Evolutionary conservation across 192 early-diverging fungal species (phyloP), one percentile per base, ranked within the genome.

Genomic region (Coemansia sp.): DNA sequence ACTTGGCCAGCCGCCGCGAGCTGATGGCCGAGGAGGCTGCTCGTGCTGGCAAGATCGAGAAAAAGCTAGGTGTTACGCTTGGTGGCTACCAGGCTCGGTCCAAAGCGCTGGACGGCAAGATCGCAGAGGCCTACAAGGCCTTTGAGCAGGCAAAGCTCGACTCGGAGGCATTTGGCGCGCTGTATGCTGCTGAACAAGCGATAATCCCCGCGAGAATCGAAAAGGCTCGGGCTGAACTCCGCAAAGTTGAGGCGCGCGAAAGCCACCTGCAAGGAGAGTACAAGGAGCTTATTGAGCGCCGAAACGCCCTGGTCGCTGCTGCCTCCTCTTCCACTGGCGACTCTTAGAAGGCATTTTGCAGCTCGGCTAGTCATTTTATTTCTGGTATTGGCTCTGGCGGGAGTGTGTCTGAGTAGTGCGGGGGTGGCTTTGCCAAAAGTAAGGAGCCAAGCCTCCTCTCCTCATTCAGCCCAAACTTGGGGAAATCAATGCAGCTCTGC

Each of bases 21-120:
- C 58, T 78, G 3, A 94, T 97, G 92, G 80, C 85, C 16, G 76
- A 84, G 36, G 88, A 94, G 40, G 90, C 94, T 0, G 66, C 79
- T 4, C 85, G 84, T 37, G 94, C 93, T 11, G 73, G 82, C n/a
- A 96, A 96, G 74, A 59, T 92, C 14, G 96, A 99, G 71, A 93
- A 92, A 67, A 91, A 91, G 60, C 70, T 95, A 21, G 84, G 74
- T 11, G 83, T 96, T 14, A 83, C 83, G 7, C 73, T 96, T 42
- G 95, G 95, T 51, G 95, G 95, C 28, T 94, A 95, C 74, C 86
- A 91, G 80, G 69, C 84, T 5, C 87, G 94, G 33, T 82, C 89
- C 11, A 83, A 82, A 51, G 67, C 84, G 57, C 67, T 96, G 21
- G 42, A 70, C n/a, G 85, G 87, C 16, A 87, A 93, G 43, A 78